Conservation (phyloP, 495 filamentous ascomycete species). For the Penicillium canescens region DNA sequence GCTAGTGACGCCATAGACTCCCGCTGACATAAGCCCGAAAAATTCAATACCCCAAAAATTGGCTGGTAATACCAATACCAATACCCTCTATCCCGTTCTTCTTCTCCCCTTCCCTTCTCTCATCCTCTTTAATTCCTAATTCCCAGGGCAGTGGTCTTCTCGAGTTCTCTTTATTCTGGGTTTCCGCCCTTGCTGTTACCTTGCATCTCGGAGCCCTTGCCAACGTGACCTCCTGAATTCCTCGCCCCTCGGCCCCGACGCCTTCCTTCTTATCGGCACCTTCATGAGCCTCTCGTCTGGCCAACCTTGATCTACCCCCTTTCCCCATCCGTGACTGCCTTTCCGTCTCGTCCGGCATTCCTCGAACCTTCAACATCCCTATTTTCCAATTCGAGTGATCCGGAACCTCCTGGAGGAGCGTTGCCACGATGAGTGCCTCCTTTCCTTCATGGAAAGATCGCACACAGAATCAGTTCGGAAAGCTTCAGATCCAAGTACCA, state of each 20-base stretch:
- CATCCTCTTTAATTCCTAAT: conserved; percentile 20
- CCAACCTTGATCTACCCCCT: conserved; percentile 29
- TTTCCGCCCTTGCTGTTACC: conserved; percentile 18
- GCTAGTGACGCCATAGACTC: conserved; percentile 29
- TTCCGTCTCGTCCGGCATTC: conserved; percentile 25
- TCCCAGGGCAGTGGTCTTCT: conserved; percentile 10
- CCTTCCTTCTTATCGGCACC: conserved; percentile 18
- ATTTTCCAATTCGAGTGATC: conserved; percentile 21
- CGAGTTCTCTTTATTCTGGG: conserved; percentile 12
- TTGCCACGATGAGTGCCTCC: conserved; percentile 38
- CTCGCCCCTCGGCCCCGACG: conserved; percentile 18
- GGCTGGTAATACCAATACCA: conserved; percentile 18
- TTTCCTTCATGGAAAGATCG: conserved; percentile 54
- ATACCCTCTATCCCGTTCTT: conserved; percentile 12
- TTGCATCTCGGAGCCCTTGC: conserved; percentile 22
- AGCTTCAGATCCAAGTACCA: conserved; percentile 50
- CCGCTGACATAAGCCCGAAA: no score
- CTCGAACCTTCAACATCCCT: conserved; percentile 20
- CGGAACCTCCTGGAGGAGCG: conserved; percentile 26
- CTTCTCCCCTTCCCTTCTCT: conserved; percentile 19
- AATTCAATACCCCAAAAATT: conserved; percentile 8
- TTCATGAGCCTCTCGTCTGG: conserved; percentile 27
- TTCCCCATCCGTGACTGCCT: conserved; percentile 17
- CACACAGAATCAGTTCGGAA: conserved; percentile 47
- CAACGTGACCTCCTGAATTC: conserved; percentile 17